Evolutionary conservation across 768 basidiomycete species (phyloP), one percentile per base, ranked within the genome.

Genomic region (Boletus pseudopeckii): DNA sequence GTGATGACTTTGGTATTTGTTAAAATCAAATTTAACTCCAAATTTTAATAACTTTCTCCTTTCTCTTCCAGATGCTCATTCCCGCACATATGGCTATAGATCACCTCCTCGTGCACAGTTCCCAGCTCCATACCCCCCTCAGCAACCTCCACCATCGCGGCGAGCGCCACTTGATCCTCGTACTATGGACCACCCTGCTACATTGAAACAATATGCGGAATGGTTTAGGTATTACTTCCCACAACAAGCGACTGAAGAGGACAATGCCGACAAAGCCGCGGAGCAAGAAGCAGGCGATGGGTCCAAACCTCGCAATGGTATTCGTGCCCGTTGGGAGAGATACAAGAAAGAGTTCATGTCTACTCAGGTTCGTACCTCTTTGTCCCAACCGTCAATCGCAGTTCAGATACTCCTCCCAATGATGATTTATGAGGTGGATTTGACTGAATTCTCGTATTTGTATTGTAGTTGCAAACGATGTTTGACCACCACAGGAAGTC

Each of bases 401-500:
- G 41, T 61, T 44, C 50, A 45, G 48, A 46, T 62, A 58, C 56
- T 59, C 32, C 37, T 58, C 37, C 53, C 56, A 38, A 53, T 40
- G 24, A 52, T 48, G 37, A 44, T 41, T 53, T 49, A 39, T 34
- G 37, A 42, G 49, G 17, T 39, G 48, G 49, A 50, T 47, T 57
- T 64, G 52, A 54, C 69, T 69, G 54, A 71, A 59, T 48, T 50
- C 33, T 52, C 57, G 57, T 66, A 64, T 65, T 69, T 71, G 71
- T 75, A 72, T 74, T 79, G 69, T 80, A 98, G 94, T 84, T 96
- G 66, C 91, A 92, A 77, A 88, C 89, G 53, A 88, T 98, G 81
- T 97, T 92, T 80, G 89, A 97, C 33, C 89, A 92, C 72, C 95
- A 98, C 76, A 83, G 86, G 73, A 87, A 88, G 66, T 92, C 91